phyloP scores from a whole-genome alignment of 1,284 basidiomycete species.

The Rhodofomes roseus region DNA sequence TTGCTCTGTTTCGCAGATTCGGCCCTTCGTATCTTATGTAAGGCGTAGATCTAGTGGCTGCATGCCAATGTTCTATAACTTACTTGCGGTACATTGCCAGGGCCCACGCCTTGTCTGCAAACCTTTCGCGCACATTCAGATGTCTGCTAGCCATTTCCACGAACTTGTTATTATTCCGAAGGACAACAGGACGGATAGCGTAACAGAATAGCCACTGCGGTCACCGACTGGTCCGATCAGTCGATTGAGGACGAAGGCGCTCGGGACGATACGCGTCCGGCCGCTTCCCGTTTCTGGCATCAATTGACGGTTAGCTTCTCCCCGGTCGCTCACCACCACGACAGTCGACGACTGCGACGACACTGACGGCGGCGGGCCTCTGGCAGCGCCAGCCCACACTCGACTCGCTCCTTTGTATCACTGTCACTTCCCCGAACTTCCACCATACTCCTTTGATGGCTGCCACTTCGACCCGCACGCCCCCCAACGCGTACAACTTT shows the following conservation, averaged over 20 bases:
- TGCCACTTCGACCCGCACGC: slow-evolving; percentile 20
- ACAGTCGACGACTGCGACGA: slow-evolving; percentile 4
- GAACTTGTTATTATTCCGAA: too few relatives aligned
- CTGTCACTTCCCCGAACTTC: slow-evolving; percentile 18
- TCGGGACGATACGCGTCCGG: background rate
- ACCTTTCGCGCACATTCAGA: too few relatives aligned
- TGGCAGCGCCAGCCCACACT: slow-evolving; percentile 10
- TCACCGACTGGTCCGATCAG: background rate
- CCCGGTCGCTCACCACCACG: background rate
- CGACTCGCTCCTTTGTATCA: slow-evolving; percentile 14
- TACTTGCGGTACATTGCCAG: too few relatives aligned
- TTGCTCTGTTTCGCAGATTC: too few relatives aligned
- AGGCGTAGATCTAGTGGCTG: too few relatives aligned
- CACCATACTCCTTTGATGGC: slow-evolving; percentile 23
- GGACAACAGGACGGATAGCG: too few relatives aligned
- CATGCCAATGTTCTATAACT: too few relatives aligned
- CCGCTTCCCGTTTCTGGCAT: background rate
- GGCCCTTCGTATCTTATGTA: too few relatives aligned
- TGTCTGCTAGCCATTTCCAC: too few relatives aligned
- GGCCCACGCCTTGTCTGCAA: too few relatives aligned
- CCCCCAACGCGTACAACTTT: slow-evolving; percentile 14
- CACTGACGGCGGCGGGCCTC: background rate
- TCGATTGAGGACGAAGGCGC: background rate
- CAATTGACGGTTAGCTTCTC: slow-evolving; percentile 5
- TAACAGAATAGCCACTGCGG: too few relatives aligned